Conservation (phyloP, 805 yeast species). For the Lachancea meyersii region DNA sequence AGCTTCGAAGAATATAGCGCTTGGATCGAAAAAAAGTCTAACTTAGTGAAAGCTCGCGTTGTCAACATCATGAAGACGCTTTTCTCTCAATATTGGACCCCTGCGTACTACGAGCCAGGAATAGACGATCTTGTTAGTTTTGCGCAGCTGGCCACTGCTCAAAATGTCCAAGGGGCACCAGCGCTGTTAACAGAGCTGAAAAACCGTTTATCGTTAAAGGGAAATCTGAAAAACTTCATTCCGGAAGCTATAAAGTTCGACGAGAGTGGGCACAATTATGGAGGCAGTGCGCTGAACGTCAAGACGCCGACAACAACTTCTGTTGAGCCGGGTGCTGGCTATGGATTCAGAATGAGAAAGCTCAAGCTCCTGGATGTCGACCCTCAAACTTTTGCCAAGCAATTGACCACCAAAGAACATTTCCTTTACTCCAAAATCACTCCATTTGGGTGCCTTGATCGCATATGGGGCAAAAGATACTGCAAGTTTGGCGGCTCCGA, state of each 20-base stretch:
- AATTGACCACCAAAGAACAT: constrained; percentile 74
- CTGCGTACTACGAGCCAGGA: constrained; percentile 47
- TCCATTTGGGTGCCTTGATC: constrained; percentile 65
- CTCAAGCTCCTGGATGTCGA: constrained; percentile 61
- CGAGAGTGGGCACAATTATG: constrained; percentile 4
- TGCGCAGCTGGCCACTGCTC: constrained; percentile 35
- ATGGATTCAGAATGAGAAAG: constrained; percentile 30
- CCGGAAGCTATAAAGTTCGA: constrained; percentile 7
- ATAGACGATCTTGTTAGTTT: constrained; percentile 35
- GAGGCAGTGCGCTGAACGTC: background rate
- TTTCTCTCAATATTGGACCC: constrained; percentile 65
- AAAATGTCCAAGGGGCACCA: constrained; percentile 41
- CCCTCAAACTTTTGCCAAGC: constrained; percentile 72
- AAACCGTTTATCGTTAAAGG: constrained; percentile 10
- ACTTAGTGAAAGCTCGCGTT: constrained; percentile 60
- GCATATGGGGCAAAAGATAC: constrained; percentile 68
- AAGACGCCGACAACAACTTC: constrained; percentile 1
- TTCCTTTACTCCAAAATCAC: constrained; percentile 60
- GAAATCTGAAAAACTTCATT: constrained; percentile 8
- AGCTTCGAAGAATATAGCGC: constrained; percentile 71
- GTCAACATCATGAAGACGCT: constrained; percentile 60
- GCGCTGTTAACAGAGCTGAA: constrained; percentile 6
- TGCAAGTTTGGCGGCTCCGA: constrained; percentile 49
- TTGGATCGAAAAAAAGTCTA: constrained; percentile 69
- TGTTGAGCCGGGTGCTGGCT: constrained; percentile 6